phyloP scores from a whole-genome alignment of 2,329 filamentous ascomycete species.

The Mycogone perniciosa region DNA sequence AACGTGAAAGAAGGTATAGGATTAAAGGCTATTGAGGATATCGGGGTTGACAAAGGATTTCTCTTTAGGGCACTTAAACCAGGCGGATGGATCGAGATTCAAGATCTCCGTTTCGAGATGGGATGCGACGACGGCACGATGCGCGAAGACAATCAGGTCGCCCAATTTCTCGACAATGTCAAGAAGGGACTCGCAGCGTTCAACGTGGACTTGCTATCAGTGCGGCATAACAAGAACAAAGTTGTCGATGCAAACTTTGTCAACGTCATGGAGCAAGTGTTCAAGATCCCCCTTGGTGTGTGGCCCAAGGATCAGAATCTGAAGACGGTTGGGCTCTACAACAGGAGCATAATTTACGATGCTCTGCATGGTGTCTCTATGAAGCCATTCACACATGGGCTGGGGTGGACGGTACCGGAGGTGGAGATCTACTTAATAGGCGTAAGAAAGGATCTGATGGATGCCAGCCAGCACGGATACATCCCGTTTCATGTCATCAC shows the following conservation, averaged over 20 bases:
- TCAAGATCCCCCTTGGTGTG: conserved; percentile 40
- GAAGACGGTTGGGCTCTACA: conserved; percentile 38
- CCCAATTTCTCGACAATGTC: conserved; percentile 24
- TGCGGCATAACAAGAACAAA: conserved; percentile 23
- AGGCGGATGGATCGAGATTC: conserved; percentile 42
- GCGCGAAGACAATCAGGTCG: conserved; percentile 20
- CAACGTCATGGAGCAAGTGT: conserved; percentile 31
- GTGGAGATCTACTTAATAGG: conserved; percentile 28
- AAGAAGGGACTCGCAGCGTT: conserved; percentile 23
- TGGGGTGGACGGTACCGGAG: conserved; percentile 29
- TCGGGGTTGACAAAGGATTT: neutral
- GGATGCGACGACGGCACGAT: conserved; percentile 25
- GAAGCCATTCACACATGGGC: conserved; percentile 28
- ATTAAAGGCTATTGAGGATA: neutral
- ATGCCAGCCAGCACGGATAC: conserved; percentile 15
- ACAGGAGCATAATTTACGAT: conserved; percentile 22
- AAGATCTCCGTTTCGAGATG: conserved; percentile 25
- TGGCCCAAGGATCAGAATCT: conserved; percentile 43
- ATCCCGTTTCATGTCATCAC: conserved; percentile 14
- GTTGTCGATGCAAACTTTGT: conserved; percentile 33
- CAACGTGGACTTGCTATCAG: conserved; percentile 25
- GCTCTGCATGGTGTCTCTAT: conserved; percentile 28
- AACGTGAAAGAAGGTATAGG: neutral
- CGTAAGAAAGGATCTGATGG: conserved; percentile 28
- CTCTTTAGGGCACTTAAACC: conserved; percentile 27